Conservation (phyloP, 306 rosid species). For the Cicer cuneatum region DNA sequence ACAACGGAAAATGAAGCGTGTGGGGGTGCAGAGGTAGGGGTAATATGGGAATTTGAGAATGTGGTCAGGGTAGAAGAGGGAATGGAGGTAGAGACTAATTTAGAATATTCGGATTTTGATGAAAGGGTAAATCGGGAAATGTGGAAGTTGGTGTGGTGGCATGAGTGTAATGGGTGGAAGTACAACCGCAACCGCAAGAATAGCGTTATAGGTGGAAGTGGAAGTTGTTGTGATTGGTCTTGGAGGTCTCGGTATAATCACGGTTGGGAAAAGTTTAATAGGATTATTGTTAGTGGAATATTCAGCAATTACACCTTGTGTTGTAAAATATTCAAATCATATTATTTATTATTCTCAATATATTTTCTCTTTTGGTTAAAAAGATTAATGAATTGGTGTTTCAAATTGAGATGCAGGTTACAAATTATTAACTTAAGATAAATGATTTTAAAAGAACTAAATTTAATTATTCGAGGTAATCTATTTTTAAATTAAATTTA, state of each 20-base stretch:
- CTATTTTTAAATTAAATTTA: neutral
- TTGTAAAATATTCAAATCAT: slow-evolving; percentile 26
- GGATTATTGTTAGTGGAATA: slow-evolving; percentile 9
- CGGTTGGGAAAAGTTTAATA: slow-evolving; percentile 31
- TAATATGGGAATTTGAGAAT: slow-evolving; percentile 22
- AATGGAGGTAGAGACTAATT: slow-evolving; percentile 26
- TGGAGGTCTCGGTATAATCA: slow-evolving; percentile 46
- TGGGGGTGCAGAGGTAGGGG: slow-evolving; percentile 40
- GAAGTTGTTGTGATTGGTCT: neutral
- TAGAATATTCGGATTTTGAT: slow-evolving; percentile 45
- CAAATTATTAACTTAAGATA: neutral
- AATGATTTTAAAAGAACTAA: neutral
- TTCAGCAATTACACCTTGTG: slow-evolving; percentile 35
- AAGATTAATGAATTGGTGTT: neutral
- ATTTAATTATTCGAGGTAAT: neutral
- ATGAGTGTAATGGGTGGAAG: slow-evolving; percentile 12
- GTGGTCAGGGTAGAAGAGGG: slow-evolving; percentile 37
- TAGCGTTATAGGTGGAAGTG: slow-evolving; percentile 39
- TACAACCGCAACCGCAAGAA: slow-evolving; percentile 24
- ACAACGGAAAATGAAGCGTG: neutral
- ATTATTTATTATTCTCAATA: slow-evolving; percentile 36
- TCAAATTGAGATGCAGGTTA: slow-evolving; percentile 4
- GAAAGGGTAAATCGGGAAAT: slow-evolving; percentile 50
- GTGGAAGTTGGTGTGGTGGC: slow-evolving; percentile 37
- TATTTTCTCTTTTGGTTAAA: slow-evolving; percentile 15